Evolutionary conservation across 2,329 filamentous ascomycete species (phyloP).

Genomic region (Fusarium sp.): DNA sequence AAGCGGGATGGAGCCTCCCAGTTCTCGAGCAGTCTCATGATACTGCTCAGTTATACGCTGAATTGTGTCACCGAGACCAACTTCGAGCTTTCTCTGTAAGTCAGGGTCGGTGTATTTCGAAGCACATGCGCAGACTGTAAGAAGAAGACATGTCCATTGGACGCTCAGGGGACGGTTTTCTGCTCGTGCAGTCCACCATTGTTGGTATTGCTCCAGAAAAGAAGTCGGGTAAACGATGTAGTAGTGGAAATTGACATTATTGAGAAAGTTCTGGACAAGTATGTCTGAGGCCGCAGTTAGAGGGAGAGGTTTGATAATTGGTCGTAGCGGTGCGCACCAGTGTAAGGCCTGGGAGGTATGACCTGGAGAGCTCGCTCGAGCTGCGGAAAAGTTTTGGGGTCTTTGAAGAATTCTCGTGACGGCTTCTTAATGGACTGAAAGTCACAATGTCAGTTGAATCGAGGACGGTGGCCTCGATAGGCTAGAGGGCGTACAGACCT

Average conservation of each 20-base stretch:
- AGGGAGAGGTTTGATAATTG: background rate
- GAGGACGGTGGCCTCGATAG: background rate
- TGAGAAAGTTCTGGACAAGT: conserved; percentile 53
- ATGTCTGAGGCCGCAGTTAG: conserved; percentile 45
- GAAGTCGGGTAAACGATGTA: conserved; percentile 53
- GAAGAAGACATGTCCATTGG: conserved; percentile 54
- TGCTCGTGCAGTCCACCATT: conserved; percentile 50
- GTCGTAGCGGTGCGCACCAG: conserved; percentile 44
- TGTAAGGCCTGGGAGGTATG: conserved; percentile 50
- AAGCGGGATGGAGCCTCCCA: conserved; percentile 49
- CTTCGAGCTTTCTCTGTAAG: conserved; percentile 48
- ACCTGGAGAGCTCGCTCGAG: conserved; percentile 48
- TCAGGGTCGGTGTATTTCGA: conserved; percentile 49
- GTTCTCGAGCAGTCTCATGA: conserved; percentile 49
- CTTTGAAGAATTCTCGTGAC: conserved; percentile 39
- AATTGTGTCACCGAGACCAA: conserved; percentile 47
- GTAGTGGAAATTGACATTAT: conserved; percentile 54
- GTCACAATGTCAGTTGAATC: background rate
- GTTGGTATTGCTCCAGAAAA: conserved; percentile 52
- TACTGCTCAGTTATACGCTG: conserved; percentile 48
- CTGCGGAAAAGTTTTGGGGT: conserved; percentile 44
- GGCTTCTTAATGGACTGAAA: conserved; percentile 23
- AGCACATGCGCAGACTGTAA: conserved; percentile 54
- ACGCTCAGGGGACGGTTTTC: conserved; percentile 48
- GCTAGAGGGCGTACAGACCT: conserved; percentile 36